Conservation (phyloP, 345 rosid genomes). For the Ceriops zippeliana region DNA sequence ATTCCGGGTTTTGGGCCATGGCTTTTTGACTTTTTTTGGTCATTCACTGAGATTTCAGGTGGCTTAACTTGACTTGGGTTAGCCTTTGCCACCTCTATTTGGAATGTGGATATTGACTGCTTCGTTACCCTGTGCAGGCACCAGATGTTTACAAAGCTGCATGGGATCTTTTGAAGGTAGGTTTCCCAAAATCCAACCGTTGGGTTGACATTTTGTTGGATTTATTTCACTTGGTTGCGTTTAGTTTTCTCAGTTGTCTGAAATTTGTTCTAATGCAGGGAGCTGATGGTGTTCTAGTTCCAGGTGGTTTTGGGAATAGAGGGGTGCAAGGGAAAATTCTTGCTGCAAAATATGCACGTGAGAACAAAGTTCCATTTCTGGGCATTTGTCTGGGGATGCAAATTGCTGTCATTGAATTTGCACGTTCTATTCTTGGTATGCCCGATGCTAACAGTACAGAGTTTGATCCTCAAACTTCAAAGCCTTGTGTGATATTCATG, state of each 20-base stretch:
- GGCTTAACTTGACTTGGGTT: neutral
- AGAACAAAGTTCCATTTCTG: conserved; percentile 79
- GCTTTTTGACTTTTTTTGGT: too few species aligned
- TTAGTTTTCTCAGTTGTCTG: conserved; percentile 3
- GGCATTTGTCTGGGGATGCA: conserved; percentile 99
- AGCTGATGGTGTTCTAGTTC: conserved; percentile 85
- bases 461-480: conserved; percentile 69
- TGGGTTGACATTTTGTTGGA: conserved; percentile 1
- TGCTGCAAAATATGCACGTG: conserved; percentile 92
- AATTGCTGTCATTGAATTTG: conserved; percentile 88
- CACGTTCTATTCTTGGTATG: conserved; percentile 81
- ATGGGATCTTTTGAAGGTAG: conserved; percentile 81
- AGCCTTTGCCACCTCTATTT: neutral
- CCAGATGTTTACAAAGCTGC: conserved; percentile 84
- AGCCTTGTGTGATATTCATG: conserved; percentile 90
- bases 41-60: too few species aligned
- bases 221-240: neutral
- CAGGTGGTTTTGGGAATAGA: conserved; percentile 99
- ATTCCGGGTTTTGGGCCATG: too few species aligned
- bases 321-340: conserved; percentile 94
- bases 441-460: conserved; percentile 81
- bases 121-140: conserved; percentile 41
- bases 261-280: conserved; percentile 40
- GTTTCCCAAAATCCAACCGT: conserved; percentile 1
- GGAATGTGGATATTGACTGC: conserved; percentile 15